Percentiles rank a stretch among this genome's conserved stretches.
Conservation (phyloP, 1,284 basidiomycete species). For the Cutaneotrichosporon spelunceum region DNA sequence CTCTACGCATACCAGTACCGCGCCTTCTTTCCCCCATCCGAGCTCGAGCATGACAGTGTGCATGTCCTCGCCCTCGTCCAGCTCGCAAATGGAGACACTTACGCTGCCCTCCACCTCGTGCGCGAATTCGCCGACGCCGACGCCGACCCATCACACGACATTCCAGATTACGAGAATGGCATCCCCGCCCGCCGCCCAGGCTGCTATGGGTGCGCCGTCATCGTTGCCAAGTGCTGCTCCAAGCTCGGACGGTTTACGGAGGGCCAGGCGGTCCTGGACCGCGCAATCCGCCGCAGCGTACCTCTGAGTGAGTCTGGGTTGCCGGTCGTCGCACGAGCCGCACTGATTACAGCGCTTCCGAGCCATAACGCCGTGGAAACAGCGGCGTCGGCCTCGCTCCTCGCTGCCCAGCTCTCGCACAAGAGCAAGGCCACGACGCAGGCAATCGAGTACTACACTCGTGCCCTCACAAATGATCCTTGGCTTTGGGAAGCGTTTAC, state of each 20-base stretch:
- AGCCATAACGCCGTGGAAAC: slow-evolving; percentile 31
- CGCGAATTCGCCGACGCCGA: slow-evolving; percentile 52
- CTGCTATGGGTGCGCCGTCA: slow-evolving; percentile 72
- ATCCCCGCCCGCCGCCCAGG: slow-evolving; percentile 14
- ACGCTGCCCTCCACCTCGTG: slow-evolving; percentile 71
- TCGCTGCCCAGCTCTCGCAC: slow-evolving; percentile 36
- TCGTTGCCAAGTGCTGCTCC: slow-evolving; percentile 73
- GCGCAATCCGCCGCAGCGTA: slow-evolving; percentile 35
- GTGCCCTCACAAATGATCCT: slow-evolving; percentile 70
- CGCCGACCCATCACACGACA: slow-evolving; percentile 51
- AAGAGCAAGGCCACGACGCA: slow-evolving; percentile 59
- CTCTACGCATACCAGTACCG: slow-evolving; percentile 46
- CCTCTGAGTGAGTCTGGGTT: slow-evolving; percentile 37
- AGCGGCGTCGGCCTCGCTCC: slow-evolving; percentile 33
- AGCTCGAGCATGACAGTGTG: slow-evolving; percentile 69
- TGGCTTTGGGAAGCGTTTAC: slow-evolving; percentile 93
- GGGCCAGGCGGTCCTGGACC: slow-evolving; percentile 43
- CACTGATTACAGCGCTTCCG: slow-evolving; percentile 29
- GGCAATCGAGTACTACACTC: slow-evolving; percentile 68
- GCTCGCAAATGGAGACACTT: slow-evolving; percentile 67
- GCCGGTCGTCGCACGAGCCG: slow-evolving; percentile 8
- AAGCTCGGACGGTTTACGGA: slow-evolving; percentile 59
- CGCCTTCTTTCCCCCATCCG: slow-evolving; percentile 35
- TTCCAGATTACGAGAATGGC: slow-evolving; percentile 37
- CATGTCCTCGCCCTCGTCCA: slow-evolving; percentile 78